Evolutionary conservation across 2,329 filamentous ascomycete species (phyloP), one percentile per base, ranked within the genome.

Genomic region (Alternaria postmessia): DNA sequence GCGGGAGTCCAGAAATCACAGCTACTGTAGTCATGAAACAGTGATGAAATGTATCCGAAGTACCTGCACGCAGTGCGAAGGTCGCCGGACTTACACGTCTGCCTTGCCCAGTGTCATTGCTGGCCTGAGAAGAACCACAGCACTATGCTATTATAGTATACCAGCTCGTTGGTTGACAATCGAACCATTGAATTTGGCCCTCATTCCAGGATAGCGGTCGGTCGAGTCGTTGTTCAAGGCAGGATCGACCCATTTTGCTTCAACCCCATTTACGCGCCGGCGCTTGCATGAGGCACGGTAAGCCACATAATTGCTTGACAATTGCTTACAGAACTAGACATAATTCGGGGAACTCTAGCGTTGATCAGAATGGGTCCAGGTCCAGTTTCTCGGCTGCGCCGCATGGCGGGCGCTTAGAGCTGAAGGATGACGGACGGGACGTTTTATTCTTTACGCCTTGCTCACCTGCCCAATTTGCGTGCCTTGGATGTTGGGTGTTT

Each of bases 121-220:
- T 59, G 20, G 52, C 52, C 57, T 59, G 11, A 26, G 32, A 34
- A 47, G 18, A 47, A 54, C 34, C 38, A 51, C 51, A 30, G 30
- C 59, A 39, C 46, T 62, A 48, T 43, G 26, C n/a, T 36, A 43
- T 22, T 44, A 30, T 47, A 49, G 51, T 43, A 22, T 47, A 38
- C 32, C 18, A 39, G 32, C 32, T 61, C 26, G 46, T 38, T 47
- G 47, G 34, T 51, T 32, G 34, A 24, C 26, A 36, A 52, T 51
- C 16, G 30, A 34, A 42, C 44, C 52, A 51, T 32, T 62, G 28
- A 41, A 48, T 64, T 62, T 42, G 51, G 59, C 55, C 62, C 62
- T 62, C 52, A 20, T 24, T 46, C 32, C 55, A 54, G 46, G 43
- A 56, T 7, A 36, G 28, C 39, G 48, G 48, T 62, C 47, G 20